These are phyloP conservation scores for Penicillium coffeae DNA, from an alignment of 495 filamentous ascomycete species.

Conservation along the genomic window DNA sequence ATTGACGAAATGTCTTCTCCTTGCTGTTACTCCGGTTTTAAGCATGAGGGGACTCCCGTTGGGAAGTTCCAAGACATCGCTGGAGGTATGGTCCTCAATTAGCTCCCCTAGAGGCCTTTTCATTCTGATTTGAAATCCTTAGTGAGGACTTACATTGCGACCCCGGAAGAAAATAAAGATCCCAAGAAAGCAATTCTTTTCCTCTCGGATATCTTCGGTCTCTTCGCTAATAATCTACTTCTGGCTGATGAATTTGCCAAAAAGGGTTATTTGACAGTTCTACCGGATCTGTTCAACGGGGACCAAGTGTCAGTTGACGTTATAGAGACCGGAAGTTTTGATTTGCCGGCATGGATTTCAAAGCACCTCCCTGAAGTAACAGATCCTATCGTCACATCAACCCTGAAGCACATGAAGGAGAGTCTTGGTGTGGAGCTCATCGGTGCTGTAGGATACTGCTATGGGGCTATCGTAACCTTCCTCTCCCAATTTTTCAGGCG, in stretches of 20 bases:
- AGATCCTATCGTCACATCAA: constrained; percentile 61
- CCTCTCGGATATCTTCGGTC: constrained; percentile 65
- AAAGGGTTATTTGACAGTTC: constrained; percentile 72
- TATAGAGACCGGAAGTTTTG: constrained; percentile 54
- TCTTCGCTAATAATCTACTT: constrained; percentile 75
- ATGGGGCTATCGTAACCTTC: constrained; percentile 39
- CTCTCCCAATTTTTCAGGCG: not conserved
- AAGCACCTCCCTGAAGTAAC: constrained; percentile 56
- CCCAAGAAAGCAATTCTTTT: constrained; percentile 41
- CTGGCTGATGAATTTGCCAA: constrained; percentile 79
- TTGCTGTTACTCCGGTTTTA: constrained; percentile 56
- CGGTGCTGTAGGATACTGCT: constrained; percentile 54
- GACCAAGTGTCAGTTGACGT: constrained; percentile 54
- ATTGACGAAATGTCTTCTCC: constrained; percentile 44
- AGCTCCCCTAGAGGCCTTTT: not conserved
- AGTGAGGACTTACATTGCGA: constrained; percentile 43
- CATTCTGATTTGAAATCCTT: not conserved
- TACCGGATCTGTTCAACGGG: constrained; percentile 76
- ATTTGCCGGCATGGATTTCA: constrained; percentile 56
- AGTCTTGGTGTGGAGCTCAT: constrained; percentile 61
- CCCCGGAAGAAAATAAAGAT: constrained; percentile 38
- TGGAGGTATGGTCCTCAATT: constrained; percentile 25
- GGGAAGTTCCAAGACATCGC: constrained; percentile 40
- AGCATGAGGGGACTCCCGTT: constrained; percentile 41
- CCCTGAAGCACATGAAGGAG: constrained; percentile 56